Evolutionary conservation across 495 filamentous ascomycete genomes (phyloP).

Genomic region (Trichoderma erinaceum): DNA sequence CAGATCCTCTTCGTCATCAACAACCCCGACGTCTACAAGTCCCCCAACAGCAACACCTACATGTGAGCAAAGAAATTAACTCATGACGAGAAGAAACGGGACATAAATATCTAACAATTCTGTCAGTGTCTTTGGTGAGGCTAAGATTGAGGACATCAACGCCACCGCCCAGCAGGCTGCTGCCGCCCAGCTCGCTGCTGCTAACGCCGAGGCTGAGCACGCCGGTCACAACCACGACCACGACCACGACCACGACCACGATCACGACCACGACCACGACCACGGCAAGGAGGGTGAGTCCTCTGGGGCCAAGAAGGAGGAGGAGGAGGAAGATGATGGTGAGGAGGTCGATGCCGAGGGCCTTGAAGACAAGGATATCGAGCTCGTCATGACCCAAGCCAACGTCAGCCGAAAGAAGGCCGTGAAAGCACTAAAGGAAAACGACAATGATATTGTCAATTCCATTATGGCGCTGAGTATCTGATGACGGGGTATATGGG

Average conservation of each 20-base stretch:
- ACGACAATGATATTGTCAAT: slow-evolving; percentile 99
- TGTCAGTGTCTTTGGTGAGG: slow-evolving; percentile 94
- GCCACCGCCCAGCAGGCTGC: slow-evolving; percentile 91
- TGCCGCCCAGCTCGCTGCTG: slow-evolving; percentile 80
- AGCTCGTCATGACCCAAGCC: slow-evolving; percentile 97
- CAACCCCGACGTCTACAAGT: slow-evolving; percentile 98
- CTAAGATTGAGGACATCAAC: slow-evolving; percentile 98
- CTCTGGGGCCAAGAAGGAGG: slow-evolving; percentile 70
- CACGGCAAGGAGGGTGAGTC: slow-evolving; percentile 70
- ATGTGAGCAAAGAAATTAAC: slow-evolving; percentile 59
- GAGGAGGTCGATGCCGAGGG: slow-evolving; percentile 92
- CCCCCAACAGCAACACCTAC: slow-evolving; percentile 95
- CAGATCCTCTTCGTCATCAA: slow-evolving; percentile 99
- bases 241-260: slow-evolving; percentile 61
- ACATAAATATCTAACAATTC: slow-evolving; percentile 5
- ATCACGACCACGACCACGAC: slow-evolving; percentile 51
- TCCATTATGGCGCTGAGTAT: slow-evolving; percentile 99
- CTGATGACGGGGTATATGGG: slow-evolving; percentile 41
- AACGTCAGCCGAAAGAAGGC: slow-evolving; percentile 96
- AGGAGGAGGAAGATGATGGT: slow-evolving; percentile 84
- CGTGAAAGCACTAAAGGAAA: slow-evolving; percentile 96
- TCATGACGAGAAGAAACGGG: not conserved
- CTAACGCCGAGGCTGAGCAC: slow-evolving; percentile 47
- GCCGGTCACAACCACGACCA: slow-evolving; percentile 61
- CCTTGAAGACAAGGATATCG: slow-evolving; percentile 97